Evolutionary conservation across 2,329 filamentous ascomycete genomes (phyloP), one percentile per base, ranked within the genome.

Genomic region (Aspergillus amoenus): DNA sequence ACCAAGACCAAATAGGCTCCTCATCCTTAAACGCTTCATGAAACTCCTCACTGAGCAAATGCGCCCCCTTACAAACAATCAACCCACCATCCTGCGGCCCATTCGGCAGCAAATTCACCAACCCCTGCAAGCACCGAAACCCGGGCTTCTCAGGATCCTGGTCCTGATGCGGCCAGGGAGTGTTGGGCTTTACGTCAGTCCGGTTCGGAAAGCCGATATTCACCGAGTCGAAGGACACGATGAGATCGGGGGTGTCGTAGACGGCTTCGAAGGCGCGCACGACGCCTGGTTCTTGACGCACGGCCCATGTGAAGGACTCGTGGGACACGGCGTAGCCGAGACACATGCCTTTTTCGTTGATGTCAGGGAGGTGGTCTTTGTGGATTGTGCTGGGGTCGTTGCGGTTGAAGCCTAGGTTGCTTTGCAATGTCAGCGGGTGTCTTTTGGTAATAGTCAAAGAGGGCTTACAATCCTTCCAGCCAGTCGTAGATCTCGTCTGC

Each of bases 321-420:
- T 82, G 80, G 1, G 73, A 68, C 3, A 79, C 73, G 0, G 72
- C 78, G 52, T 83, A 83, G 24, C 71, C 66, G 17, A 78, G 68
- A 61, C 77, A 77, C 72, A 81, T 81, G 30, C 79, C 78, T 65
- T 80, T 81, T 60, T 80, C 77, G 62, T 74, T 79, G 62, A 79
- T 76, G 15, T 68, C 52, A 4, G 73, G 73, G 3, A 76, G 67
- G 1, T 73, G 67, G 50, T 70, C 68, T 27, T 68, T 66, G 50
- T 70, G 70, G 15, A 71, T 68, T 6, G 72, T 76, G 0, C 61
- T 66, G 2, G 60, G 65, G 55, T 76, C 70, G 30, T 72, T 65
- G 5, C 73, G 69, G 13, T 72, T 60, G 57, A 70, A 76, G 13
- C 74, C 73, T 5, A 76, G 67, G 17, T 67, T 67, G 67, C 52